Percentiles rank a stretch among this genome's conserved stretches.
Evolutionary conservation across 495 filamentous ascomycete genomes (phyloP).

Genomic region (Lasiosphaeriaceae sp.): DNA sequence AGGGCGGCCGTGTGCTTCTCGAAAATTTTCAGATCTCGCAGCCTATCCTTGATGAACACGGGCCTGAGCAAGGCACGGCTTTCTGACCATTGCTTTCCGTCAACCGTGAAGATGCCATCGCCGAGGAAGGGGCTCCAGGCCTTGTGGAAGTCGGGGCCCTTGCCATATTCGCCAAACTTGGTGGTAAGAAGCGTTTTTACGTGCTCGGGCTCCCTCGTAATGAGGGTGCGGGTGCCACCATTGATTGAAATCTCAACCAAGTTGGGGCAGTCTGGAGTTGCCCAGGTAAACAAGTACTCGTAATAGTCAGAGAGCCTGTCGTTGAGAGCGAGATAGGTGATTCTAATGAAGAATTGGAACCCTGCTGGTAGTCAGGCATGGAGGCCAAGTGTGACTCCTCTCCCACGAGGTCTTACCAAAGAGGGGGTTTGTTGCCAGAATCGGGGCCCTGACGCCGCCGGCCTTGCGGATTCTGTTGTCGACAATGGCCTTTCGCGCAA

Average conservation of each 20-base stretch:
- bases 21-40: slow-evolving; percentile 45
- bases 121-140: slow-evolving; percentile 55
- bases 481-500: slow-evolving; percentile 3
- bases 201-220: slow-evolving; percentile 54
- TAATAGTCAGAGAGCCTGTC: slow-evolving; percentile 33
- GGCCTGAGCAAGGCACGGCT: slow-evolving; percentile 52
- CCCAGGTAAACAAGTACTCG: slow-evolving; percentile 24
- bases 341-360: slow-evolving; percentile 15
- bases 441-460: slow-evolving; percentile 16
- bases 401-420: slow-evolving; percentile 8
- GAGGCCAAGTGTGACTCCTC: not conserved
- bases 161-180: slow-evolving; percentile 54
- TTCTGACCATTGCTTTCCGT: slow-evolving; percentile 52
- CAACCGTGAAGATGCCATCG: slow-evolving; percentile 56
- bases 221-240: slow-evolving; percentile 36
- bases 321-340: slow-evolving; percentile 22
- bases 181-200: slow-evolving; percentile 54
- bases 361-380: slow-evolving; percentile 7
- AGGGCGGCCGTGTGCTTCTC: slow-evolving; percentile 44
- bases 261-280: slow-evolving; percentile 34
- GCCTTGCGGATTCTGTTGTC: slow-evolving; percentile 19
- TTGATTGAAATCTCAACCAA: slow-evolving; percentile 32
- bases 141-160: slow-evolving; percentile 47
- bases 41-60: slow-evolving; percentile 54
- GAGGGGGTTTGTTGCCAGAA: slow-evolving; percentile 23